A percentile compares a stretch with the other conserved stretches of the same genome.
Conservation (phyloP, 2,329 filamentous ascomycete species). For the Cryphonectria carpinicola region DNA sequence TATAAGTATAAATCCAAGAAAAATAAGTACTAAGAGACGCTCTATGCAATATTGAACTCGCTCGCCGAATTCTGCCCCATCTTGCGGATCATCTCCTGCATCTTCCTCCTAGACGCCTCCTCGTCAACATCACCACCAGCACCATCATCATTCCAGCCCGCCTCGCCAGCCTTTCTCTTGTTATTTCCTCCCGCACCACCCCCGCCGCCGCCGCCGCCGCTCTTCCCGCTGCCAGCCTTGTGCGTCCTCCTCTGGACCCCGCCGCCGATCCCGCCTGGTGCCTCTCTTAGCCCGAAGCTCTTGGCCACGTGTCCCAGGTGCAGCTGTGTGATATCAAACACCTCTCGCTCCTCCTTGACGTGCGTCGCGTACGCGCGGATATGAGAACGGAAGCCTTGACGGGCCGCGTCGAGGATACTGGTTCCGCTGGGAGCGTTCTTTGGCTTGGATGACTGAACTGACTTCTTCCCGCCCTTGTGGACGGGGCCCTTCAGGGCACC, state of each 20-base stretch:
- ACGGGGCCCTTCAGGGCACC: constrained; percentile 21
- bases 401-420: constrained; percentile 76
- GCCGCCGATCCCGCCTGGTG: constrained; percentile 78
- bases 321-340: constrained; percentile 89
- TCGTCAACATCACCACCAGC: constrained; percentile 51
- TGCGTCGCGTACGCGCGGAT: constrained; percentile 95
- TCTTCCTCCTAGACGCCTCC: constrained; percentile 65
- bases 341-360: constrained; percentile 78
- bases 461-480: constrained; percentile 39
- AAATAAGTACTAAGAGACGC: neutral
- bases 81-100: constrained; percentile 63
- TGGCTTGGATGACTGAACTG: constrained; percentile 39
- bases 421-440: constrained; percentile 40
- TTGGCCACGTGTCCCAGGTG: constrained; percentile 95
- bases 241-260: constrained; percentile 53
- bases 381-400: constrained; percentile 87
- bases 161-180: constrained; percentile 35
- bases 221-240: constrained; percentile 43
- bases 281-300: constrained; percentile 86
- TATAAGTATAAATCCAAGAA: neutral
- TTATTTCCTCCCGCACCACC: constrained; percentile 24
- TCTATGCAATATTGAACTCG: constrained; percentile 67
- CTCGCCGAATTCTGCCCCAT: constrained; percentile 54
- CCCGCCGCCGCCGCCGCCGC: constrained; percentile 19
- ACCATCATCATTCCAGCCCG: constrained; percentile 46